phyloP scores from a whole-genome alignment of 1,284 basidiomycete species.

The Rhodotorula mucilaginosa region DNA sequence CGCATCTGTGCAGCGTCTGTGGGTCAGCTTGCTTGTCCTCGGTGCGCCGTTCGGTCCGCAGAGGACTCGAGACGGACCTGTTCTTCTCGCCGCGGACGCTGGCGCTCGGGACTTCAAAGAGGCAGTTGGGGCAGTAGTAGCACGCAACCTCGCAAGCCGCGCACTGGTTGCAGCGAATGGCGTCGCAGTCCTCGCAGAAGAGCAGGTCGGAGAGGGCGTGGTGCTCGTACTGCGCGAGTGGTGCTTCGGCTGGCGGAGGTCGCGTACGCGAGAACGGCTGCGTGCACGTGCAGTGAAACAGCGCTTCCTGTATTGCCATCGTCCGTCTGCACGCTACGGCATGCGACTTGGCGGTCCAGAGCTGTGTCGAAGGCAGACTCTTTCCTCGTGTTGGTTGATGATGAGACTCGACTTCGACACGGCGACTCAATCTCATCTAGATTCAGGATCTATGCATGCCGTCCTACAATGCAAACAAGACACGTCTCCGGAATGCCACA shows the following conservation, averaged over 20 bases:
- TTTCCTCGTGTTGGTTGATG: too few species aligned
- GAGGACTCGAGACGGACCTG: constrained; percentile 56
- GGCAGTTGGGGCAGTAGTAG: constrained; percentile 96
- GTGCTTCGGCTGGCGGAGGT: constrained; percentile 24
- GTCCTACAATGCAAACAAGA: too few species aligned
- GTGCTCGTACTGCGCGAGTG: constrained; percentile 52
- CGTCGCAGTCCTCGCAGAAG: constrained; percentile 98
- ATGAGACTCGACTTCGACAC: too few species aligned
- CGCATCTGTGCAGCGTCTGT: constrained; percentile 63
- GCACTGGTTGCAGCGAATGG: constrained; percentile 86
- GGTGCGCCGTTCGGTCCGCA: neutral
- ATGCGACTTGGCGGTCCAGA: too few species aligned
- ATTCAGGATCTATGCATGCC: too few species aligned
- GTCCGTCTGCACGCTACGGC: neutral
- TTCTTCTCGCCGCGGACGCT: constrained; percentile 95
- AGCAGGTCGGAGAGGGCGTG: constrained; percentile 81
- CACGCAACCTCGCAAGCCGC: constrained; percentile 88
- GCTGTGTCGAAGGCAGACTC: too few species aligned
- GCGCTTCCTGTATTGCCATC: constrained; percentile 31
- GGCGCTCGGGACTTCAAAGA: constrained; percentile 97
- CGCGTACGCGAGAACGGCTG: constrained; percentile 17
- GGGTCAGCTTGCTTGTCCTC: neutral
- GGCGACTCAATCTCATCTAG: too few species aligned
- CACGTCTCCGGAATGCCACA: too few species aligned
- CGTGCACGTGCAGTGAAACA: constrained; percentile 51